Base-by-base conservation (phyloP, 1,139 yeast species). In the Blastobotrys persicus region DNA sequence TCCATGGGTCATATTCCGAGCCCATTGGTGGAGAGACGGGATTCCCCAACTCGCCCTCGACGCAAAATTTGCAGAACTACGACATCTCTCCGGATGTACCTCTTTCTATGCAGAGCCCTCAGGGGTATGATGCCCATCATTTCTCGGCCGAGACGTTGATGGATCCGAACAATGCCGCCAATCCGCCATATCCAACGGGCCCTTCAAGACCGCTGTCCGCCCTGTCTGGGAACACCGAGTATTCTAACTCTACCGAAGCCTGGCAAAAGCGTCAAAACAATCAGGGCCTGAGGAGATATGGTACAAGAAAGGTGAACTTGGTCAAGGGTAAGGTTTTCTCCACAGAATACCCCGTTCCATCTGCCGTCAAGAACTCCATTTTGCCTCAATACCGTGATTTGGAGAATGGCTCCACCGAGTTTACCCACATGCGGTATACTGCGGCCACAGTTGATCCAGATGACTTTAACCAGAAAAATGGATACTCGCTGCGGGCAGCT, bases 391-490 rank as follows among this genome's bases (percentile, higher is more conserved):
- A 61, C 69, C 75, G 61, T 65, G 86, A 65, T 80, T 81, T 65
- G 78, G 94, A 95, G 78, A 85, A 57, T 78, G 76, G 71, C 7
- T 56, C 65, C 33, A 68, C 68, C n/a, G 95, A 86, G 67, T 85
- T 86, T 74, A 70, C 84, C 20, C 85, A 81, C 57, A 74, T 86
- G 81, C 70, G 94, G 57, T 86, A 85, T 67, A 83, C 87, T 34
- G 92, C 88, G 0, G 85, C 84, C 38, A 85, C 92, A 1, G 80
- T 86, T 61, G 88, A 88, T 49, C 91, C 94, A 0, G 91, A 86
- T 63, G 85, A 85, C 50, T 88, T 88, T 66, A 75, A 77, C 3
- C 58, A 57, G 26, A 67, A 68, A 18, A 83, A 83, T 43, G 95
- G 95, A 6, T 92, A 88, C 68, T 79, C 84, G 2, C 74, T 92